A percentile compares a stretch with the other conserved stretches of the same genome.
phyloP scores from a whole-genome alignment of 2,329 filamentous ascomycete species.

The Hymenoscyphus fraxineus region DNA sequence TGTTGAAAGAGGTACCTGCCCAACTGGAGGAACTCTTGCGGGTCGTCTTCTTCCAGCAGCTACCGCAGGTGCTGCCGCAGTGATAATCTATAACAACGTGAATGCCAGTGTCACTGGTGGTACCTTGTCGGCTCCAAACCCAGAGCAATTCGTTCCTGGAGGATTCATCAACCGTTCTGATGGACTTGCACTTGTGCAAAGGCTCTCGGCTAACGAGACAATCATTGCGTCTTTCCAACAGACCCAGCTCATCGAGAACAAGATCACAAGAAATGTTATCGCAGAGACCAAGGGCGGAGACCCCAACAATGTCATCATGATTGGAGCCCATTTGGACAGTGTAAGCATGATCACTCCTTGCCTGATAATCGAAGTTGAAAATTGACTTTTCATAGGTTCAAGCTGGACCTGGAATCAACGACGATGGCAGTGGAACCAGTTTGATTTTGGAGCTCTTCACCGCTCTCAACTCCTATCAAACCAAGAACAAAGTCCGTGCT shows the following conservation, averaged over 20 bases:
- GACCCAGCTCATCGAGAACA: slow-evolving; percentile 16
- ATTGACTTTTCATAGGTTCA: slow-evolving; percentile 37
- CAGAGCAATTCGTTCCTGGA: slow-evolving; percentile 14
- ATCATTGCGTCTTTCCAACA: slow-evolving; percentile 17
- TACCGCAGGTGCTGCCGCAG: slow-evolving; percentile 50
- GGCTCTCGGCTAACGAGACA: slow-evolving; percentile 12
- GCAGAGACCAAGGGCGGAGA: slow-evolving; percentile 57
- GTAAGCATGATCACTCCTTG: slow-evolving; percentile 29
- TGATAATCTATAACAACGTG: slow-evolving; percentile 40
- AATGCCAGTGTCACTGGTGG: slow-evolving; percentile 16
- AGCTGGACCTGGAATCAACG: slow-evolving; percentile 62
- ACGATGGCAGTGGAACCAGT: slow-evolving; percentile 59
- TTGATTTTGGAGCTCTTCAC: slow-evolving; percentile 56
- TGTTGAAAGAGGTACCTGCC: slow-evolving; percentile 50
- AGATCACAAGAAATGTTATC: slow-evolving; percentile 21
- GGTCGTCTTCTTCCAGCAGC: slow-evolving; percentile 42
- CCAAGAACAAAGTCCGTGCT: slow-evolving; percentile 60
- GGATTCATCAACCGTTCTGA: slow-evolving; percentile 19
- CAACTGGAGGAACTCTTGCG: slow-evolving; percentile 51
- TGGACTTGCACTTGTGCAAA: slow-evolving; percentile 13
- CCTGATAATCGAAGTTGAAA: background rate
- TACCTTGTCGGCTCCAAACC: slow-evolving; percentile 18
- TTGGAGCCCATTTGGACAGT: slow-evolving; percentile 60
- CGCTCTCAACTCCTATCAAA: slow-evolving; percentile 52
- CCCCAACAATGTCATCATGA: slow-evolving; percentile 52